Conservation (phyloP, 805 yeast species). For the Hanseniaspora meyeri region DNA sequence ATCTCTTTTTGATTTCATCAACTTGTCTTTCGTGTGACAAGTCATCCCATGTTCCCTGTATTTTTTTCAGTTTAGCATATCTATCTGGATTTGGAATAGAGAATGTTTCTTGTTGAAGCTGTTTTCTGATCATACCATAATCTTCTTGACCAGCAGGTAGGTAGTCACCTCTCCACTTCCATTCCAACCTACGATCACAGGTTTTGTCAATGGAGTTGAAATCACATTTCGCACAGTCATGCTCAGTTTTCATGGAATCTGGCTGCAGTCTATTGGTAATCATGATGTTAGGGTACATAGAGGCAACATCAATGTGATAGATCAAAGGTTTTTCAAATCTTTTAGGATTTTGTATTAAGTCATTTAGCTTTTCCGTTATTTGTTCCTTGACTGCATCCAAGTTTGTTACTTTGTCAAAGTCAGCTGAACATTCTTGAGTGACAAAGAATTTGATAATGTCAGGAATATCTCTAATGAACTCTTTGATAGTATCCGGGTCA, state of each 20-base stretch:
- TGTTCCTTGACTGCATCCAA: conserved; percentile 58
- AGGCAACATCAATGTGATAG: conserved; percentile 96
- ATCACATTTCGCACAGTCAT: conserved; percentile 95
- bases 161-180: conserved; percentile 99
- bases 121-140: conserved; percentile 76
- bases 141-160: conserved; percentile 86
- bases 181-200: conserved; percentile 81
- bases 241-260: conserved; percentile 89
- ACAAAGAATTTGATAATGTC: conserved; percentile 71
- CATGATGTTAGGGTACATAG: conserved; percentile 99
- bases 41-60: conserved; percentile 55
- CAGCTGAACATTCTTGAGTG: conserved; percentile 64
- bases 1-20: conserved; percentile 54
- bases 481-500: conserved; percentile 74
- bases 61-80: conserved; percentile 40
- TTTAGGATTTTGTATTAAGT: conserved; percentile 46
- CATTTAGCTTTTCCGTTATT: conserved; percentile 45
- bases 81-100: conserved; percentile 38
- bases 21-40: conserved; percentile 70
- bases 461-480: conserved; percentile 58
- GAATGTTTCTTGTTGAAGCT: conserved; percentile 66
- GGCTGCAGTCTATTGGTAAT: conserved; percentile 94
- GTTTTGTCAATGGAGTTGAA: conserved; percentile 88
- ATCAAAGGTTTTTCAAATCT: conserved; percentile 73
- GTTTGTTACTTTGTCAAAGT: conserved; percentile 65